Percentiles rank a stretch among this genome's conserved stretches.
Evolutionary conservation across 805 yeast genomes (phyloP).

Genomic region (Starmerella potacharoeniae): DNA sequence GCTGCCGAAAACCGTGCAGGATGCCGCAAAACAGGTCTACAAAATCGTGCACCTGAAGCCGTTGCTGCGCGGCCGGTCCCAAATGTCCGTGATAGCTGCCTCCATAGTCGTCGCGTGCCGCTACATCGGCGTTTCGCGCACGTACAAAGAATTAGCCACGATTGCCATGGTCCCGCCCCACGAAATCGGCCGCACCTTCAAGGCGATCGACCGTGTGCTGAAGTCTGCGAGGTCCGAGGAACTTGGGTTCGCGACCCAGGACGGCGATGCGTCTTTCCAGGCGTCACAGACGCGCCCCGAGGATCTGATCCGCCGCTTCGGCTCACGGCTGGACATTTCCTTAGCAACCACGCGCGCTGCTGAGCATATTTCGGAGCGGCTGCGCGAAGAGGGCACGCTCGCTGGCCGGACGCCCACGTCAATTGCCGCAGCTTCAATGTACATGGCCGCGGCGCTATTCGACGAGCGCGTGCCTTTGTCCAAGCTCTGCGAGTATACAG

Average conservation of each 20-base stretch:
- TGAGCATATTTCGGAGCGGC: constrained; percentile 78
- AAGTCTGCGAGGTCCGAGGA: constrained; percentile 27
- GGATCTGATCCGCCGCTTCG: constrained; percentile 87
- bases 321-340: constrained; percentile 85
- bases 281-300: constrained; percentile 86
- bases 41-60: constrained; percentile 81
- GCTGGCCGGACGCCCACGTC: constrained; percentile 97
- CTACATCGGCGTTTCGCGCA: constrained; percentile 84
- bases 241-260: constrained; percentile 25
- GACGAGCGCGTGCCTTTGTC: constrained; percentile 64
- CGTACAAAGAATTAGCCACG: constrained; percentile 92
- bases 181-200: constrained; percentile 86
- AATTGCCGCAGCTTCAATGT: constrained; percentile 93
- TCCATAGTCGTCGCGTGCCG: constrained; percentile 90
- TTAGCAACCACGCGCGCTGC: constrained; percentile 84
- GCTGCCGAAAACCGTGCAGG: constrained; percentile 88
- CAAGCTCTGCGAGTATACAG: constrained; percentile 83
- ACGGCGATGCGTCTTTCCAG: constrained; percentile 30
- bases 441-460: constrained; percentile 81
- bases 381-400: constrained; percentile 82
- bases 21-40: constrained; percentile 93
- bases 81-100: constrained; percentile 92
- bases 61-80: constrained; percentile 76
- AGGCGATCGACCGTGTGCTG: constrained; percentile 63
- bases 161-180: constrained; percentile 85